Conservation (phyloP, 2,329 filamentous ascomycete species). For the Colletotrichum liriopes region DNA sequence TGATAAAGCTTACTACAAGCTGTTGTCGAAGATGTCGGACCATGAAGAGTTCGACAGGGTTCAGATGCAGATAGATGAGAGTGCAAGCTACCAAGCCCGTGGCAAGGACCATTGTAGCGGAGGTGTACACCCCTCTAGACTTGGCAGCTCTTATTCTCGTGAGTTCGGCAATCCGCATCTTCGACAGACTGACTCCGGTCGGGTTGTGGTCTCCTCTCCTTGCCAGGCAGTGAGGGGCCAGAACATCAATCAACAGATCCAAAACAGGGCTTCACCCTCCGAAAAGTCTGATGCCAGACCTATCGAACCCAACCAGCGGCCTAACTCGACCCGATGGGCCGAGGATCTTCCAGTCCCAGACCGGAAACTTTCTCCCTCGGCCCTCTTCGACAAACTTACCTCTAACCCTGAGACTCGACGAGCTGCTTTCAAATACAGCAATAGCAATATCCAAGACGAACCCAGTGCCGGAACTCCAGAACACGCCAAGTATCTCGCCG, state of each 20-base stretch:
- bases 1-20: not conserved
- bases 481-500: not conserved
- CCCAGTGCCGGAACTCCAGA: not conserved
- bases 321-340: constrained; percentile 33
- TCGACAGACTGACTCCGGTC: not conserved
- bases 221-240: not conserved
- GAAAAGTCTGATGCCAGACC: not conserved
- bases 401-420: not conserved
- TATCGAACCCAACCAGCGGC: not conserved
- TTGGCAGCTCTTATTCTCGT: constrained; percentile 15
- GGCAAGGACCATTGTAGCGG: not conserved
- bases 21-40: not conserved
- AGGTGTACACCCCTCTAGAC: not conserved
- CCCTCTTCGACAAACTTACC: not conserved
- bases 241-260: not conserved
- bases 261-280: not conserved
- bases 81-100: not conserved
- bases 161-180: not conserved
- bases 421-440: not conserved
- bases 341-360: constrained; percentile 29
- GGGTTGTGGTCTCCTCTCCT: not conserved
- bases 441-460: not conserved
- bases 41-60: not conserved
- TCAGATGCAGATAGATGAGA: not conserved
- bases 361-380: not conserved